These are phyloP conservation scores for Wallemia hederae DNA, from an alignment of 1,284 basidiomycete species.

Conservation along the genomic window DNA sequence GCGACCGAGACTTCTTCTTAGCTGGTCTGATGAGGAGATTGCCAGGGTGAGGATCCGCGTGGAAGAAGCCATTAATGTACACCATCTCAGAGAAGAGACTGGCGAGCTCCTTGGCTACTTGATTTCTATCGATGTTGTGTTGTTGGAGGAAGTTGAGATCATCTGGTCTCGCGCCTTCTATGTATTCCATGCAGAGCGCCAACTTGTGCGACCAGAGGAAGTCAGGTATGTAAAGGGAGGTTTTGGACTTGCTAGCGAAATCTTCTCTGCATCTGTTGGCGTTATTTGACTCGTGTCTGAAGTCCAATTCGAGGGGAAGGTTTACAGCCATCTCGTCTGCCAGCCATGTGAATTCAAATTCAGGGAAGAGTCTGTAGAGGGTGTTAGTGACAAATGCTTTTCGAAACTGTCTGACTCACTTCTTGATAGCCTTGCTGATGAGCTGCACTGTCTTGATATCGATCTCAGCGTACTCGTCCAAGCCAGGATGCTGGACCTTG, in stretches of 20 bases:
- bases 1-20: constrained; percentile 31
- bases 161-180: constrained; percentile 63
- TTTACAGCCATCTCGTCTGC: constrained; percentile 76
- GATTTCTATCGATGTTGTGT: constrained; percentile 71
- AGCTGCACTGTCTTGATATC: constrained; percentile 26
- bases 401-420: neutral
- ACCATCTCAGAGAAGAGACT: constrained; percentile 87
- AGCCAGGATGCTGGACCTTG: constrained; percentile 86
- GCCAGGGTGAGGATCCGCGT: constrained; percentile 41
- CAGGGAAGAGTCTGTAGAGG: constrained; percentile 50
- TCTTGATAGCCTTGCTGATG: constrained; percentile 23
- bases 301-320: constrained; percentile 84
- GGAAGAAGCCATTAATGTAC: constrained; percentile 54
- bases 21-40: constrained; percentile 70
- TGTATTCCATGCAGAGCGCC: constrained; percentile 75
- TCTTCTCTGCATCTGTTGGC: constrained; percentile 39
- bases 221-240: constrained; percentile 62
- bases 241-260: constrained; percentile 23
- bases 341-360: constrained; percentile 74
- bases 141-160: constrained; percentile 57
- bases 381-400: constrained; percentile 27
- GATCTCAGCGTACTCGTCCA: constrained; percentile 75
- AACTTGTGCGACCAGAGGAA: constrained; percentile 57
- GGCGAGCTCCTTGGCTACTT: constrained; percentile 65
- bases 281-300: constrained; percentile 64